Evolutionary conservation across 768 basidiomycete species (phyloP), one percentile per base, ranked within the genome.

Genomic region (Leccinum barrowsii): DNA sequence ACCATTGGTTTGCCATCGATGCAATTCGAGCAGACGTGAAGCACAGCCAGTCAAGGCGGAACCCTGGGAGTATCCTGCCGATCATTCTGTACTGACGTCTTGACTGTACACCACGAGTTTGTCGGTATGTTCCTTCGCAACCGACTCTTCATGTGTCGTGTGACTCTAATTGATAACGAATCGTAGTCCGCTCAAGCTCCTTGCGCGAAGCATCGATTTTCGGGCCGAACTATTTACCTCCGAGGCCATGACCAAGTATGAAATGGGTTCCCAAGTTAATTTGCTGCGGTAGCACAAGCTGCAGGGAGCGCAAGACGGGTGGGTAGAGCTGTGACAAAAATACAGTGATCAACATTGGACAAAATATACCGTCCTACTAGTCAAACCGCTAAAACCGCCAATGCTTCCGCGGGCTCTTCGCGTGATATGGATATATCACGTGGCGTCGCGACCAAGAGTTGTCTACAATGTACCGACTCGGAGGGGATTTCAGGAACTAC

Each of bases 391-490:
- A 54, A 56, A 37, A 67, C 50, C 5, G 67, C 64, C 3, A 69
- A 35, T 44, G 69, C 61, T 47, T 71, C 61, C 26, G 55, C 19
- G 7, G 68, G 61, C 30, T 59, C 60, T 37, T 65, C 55, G 35
- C 55, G 55, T 49, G 69, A 70, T 22, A 74, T 56, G 48, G 69
- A 70, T 22, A 74, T 56, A 46, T 73, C 72, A 35, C 52, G 53
- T 22, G 63, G 63, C 2, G 62, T 68, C 26, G 68, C 73, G n/a
- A 62, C 62, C 28, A 73, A 57, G 46, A 68, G 65, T 44, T 65
- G 72, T 7, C 55, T 62, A 15, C 48, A 65, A 50, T 65, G 61
- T 24, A 22, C 60, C 42, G 30, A 47, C 21, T 73, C 72, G 10
- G 35, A 24, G 7, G 64, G 47, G 26, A 65, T 61, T 44, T 72